Base-by-base conservation (phyloP, 2,329 filamentous ascomycete genomes). In the Fusarium papillatum region DNA sequence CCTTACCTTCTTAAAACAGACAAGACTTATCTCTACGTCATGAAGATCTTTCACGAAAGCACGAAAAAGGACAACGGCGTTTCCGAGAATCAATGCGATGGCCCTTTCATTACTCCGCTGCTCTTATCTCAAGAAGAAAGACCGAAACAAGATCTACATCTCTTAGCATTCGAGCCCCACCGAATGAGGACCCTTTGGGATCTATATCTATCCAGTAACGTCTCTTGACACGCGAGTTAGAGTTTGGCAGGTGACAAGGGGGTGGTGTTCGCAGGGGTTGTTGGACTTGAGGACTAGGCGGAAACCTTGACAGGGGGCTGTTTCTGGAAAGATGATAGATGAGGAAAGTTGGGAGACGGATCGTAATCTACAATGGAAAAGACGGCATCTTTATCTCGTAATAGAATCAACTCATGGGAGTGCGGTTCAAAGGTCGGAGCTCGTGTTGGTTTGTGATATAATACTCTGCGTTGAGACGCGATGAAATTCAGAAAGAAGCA, bases 271-370 rank as follows among this genome's bases (percentile, higher is more conserved):
- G 9, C 31, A 48, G 50, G 62, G 62, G 62, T 34, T 64, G 17
- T 26, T 46, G 43, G 2, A 7, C 13, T 14, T 8, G 22, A 34
- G 48, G 16, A 34, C 31, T 34, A 13, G 43, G 34, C 7, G 11
- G 43, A 29, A 55, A 53, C 46, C 19, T 55, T 31, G 24, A 65
- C 63, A 31, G 34, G 34, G 61, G 63, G 16, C 6, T 36, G 34
- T 39, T 65, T 39, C 34, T 31, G n/a, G 46, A 55, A 31, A 3
- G n/a, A 22, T 2, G 63, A 41, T 65, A 34, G 46, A 65, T 55
- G 36, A 26, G 63, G 63, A 66, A 59, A 61, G 19, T 10, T n/a
- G n/a, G 16, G 29, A 60, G 67, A 66, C 22, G 13, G 41, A 69
- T 46, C 53, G 19, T n/a, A 34, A 59, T 66, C 34, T 69, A 60